A percentile compares a stretch with the other conserved stretches of the same genome.
These are phyloP conservation scores for Cicer chorassanicum DNA, from an alignment of 306 rosid genomes.

Conservation along the genomic window DNA sequence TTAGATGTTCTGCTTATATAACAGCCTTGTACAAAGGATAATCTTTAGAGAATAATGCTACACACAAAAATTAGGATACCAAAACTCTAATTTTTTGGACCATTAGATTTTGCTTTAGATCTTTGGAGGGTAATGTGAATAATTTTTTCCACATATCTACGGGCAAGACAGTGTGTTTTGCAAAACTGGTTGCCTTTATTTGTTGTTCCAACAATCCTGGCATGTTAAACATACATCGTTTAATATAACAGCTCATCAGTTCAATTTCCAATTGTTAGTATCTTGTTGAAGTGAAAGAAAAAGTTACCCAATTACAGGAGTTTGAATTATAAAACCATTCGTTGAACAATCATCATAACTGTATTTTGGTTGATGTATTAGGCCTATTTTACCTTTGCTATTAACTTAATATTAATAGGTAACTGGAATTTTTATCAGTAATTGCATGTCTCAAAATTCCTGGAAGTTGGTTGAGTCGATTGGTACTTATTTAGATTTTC, in stretches of 20 bases:
- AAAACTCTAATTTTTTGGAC: neutral
- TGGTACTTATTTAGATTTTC: neutral
- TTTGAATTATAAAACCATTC: slow-evolving; percentile 28
- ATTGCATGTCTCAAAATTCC: neutral
- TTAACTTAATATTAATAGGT: neutral
- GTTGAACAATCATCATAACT: slow-evolving; percentile 1
- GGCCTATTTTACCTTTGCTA: slow-evolving; percentile 8
- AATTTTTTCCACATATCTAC: slow-evolving; percentile 3
- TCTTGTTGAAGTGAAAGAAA: slow-evolving; percentile 7
- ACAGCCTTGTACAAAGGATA: slow-evolving; percentile 12
- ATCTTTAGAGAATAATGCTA: slow-evolving; percentile 16
- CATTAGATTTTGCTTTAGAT: slow-evolving; percentile 1
- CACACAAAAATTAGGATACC: neutral
- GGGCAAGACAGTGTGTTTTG: neutral
- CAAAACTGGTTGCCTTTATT: neutral
- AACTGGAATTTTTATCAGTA: slow-evolving; percentile 17
- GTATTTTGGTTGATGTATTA: neutral
- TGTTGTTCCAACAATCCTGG: neutral
- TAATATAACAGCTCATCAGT: slow-evolving; percentile 17
- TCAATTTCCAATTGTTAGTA: slow-evolving; percentile 13
- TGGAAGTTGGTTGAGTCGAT: neutral
- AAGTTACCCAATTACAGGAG: neutral
- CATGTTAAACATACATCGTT: neutral
- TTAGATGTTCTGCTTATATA: slow-evolving; percentile 22
- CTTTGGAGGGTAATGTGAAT: neutral